phyloP scores from a whole-genome alignment of 495 filamentous ascomycete genomes.

The Beverwykella pulmonaria region DNA sequence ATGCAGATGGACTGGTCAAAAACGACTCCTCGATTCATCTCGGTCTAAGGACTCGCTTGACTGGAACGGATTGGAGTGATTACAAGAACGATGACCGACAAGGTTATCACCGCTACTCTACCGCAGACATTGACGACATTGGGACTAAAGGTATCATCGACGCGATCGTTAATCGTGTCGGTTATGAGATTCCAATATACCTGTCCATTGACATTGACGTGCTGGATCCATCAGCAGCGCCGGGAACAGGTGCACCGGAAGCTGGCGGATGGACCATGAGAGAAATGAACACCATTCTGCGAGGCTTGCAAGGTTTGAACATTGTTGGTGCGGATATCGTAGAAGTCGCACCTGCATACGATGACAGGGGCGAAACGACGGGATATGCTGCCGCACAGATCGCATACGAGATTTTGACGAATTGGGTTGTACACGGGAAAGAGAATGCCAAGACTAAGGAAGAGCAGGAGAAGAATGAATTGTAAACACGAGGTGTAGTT shows the following conservation, averaged over 20 bases:
- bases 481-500: neutral
- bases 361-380: slow-evolving; percentile 16
- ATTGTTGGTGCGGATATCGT: slow-evolving; percentile 20
- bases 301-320: slow-evolving; percentile 63
- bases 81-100: slow-evolving; percentile 37
- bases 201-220: slow-evolving; percentile 75
- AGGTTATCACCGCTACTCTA: slow-evolving; percentile 65
- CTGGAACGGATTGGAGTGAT: slow-evolving; percentile 35
- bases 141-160: slow-evolving; percentile 44
- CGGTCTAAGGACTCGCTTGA: slow-evolving; percentile 40
- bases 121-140: slow-evolving; percentile 74
- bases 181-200: slow-evolving; percentile 65
- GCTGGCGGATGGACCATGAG: slow-evolving; percentile 74
- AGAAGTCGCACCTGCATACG: slow-evolving; percentile 3
- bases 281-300: slow-evolving; percentile 69
- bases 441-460: neutral
- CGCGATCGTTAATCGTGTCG: slow-evolving; percentile 61
- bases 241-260: slow-evolving; percentile 74
- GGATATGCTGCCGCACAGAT: too few species aligned
- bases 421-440: neutral
- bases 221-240: slow-evolving; percentile 69
- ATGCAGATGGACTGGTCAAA: slow-evolving; percentile 38
- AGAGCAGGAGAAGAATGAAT: neutral
- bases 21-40: slow-evolving; percentile 37
- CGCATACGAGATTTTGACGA: too few species aligned